phyloP scores from a whole-genome alignment of 306 rosid species.

The Malus fusca region DNA sequence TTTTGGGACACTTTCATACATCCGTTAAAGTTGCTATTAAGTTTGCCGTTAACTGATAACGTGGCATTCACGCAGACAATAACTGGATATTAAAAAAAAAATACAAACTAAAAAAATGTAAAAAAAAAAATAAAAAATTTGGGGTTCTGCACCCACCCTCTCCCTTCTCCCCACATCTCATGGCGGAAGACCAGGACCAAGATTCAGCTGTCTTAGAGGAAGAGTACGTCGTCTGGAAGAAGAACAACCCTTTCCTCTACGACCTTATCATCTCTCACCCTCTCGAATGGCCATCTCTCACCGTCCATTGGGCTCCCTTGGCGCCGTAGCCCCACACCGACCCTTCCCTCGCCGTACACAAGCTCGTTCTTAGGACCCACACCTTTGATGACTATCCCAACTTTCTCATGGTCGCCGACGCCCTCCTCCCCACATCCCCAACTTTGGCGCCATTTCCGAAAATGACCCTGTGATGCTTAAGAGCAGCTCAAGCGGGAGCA shows the following conservation, averaged over 20 bases:
- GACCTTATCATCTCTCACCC: constrained; percentile 69
- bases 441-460: constrained; percentile 14
- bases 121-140: too few species aligned
- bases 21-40: too few species aligned
- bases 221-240: constrained; percentile 80
- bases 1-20: too few species aligned
- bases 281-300: constrained; percentile 92
- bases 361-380: constrained; percentile 75
- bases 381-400: constrained; percentile 56
- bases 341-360: constrained; percentile 54
- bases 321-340: constrained; percentile 34
- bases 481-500: not conserved
- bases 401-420: constrained; percentile 66
- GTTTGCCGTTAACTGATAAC: too few species aligned
- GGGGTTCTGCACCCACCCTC: too few species aligned
- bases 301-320: constrained; percentile 61
- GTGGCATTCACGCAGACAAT: too few species aligned
- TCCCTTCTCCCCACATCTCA: not conserved
- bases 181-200: constrained; percentile 40
- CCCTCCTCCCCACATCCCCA: constrained; percentile 44
- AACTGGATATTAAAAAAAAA: too few species aligned
- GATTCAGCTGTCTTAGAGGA: constrained; percentile 40
- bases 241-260: constrained; percentile 67
- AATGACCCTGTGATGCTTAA: constrained; percentile 38
- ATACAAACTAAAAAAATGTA: too few species aligned